A percentile compares a stretch with the other conserved stretches of the same genome.
Evolutionary conservation across 176 grass and related monocot species (phyloP).

Genomic region (Miscanthus lutarioriparius): DNA sequence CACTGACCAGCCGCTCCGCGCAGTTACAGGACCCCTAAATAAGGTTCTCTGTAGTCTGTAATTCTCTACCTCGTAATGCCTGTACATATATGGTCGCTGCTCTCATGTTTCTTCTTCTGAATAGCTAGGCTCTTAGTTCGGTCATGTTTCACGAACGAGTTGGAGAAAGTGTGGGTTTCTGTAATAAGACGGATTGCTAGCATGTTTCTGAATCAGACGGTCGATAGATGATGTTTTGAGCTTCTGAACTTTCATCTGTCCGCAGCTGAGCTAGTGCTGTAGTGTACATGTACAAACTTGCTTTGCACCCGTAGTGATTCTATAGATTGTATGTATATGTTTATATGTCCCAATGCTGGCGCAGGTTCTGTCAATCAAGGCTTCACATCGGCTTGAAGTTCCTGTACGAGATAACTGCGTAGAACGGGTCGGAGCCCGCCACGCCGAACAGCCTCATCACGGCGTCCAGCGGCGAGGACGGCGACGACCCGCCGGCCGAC

Average conservation of each 20-base stretch:
- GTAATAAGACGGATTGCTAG: not conserved
- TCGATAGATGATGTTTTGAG: not conserved
- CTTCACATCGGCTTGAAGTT: constrained; percentile 65
- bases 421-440: constrained; percentile 71
- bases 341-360: not conserved
- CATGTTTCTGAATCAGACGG: not conserved
- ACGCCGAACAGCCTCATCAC: constrained; percentile 68
- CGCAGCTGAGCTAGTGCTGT: not conserved
- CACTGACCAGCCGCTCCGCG: constrained; percentile 59
- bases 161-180: not conserved
- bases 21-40: constrained; percentile 48
- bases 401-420: constrained; percentile 77
- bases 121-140: constrained; percentile 11
- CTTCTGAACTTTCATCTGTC: not conserved
- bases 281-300: not conserved
- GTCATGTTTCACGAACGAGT: not conserved
- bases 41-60: not conserved
- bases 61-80: not conserved
- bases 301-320: not conserved
- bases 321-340: not conserved
- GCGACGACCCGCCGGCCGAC: constrained; percentile 10
- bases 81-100: not conserved
- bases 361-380: not conserved
- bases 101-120: not conserved
- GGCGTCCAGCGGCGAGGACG: constrained; percentile 46